Evolutionary conservation across 2,329 filamentous ascomycete species (phyloP), one percentile per base, ranked within the genome.

Genomic region (Corynespora cassiicola): DNA sequence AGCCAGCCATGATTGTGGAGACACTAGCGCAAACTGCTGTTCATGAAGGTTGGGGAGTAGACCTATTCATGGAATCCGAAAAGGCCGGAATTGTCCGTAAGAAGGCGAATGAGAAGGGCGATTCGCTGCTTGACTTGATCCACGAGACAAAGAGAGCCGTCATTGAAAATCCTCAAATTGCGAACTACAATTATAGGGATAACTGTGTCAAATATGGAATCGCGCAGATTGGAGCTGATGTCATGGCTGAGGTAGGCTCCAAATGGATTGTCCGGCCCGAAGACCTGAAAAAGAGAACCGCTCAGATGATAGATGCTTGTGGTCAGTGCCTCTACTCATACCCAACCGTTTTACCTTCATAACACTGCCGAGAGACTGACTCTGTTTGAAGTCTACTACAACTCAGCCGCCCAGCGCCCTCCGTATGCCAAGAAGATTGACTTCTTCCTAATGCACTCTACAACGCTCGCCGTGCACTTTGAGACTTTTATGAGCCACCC

Each of bases 391-490:
- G n/a, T n/a, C n/a, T n/a, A n/a, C n/a, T n/a, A 43, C n/a, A n/a
- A n/a, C n/a, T 47, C 27, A 50, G 28, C 26, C 23, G 16, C 21
- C 16, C 15, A 14, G 51, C 43, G 6, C 10, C 40, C 30, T 3
- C 25, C 35, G 31, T 22, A 32, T 38, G 42, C 10, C 6, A 11
- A 14, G 16, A 56, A 56, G 31, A 47, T 56, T 34, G 53, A 56
- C 31, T 56, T 56, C n/a, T 69, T 70, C 52, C 33, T 34, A 30
- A 50, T 34, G 56, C 69, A 72, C 47, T 38, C 29, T 27, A 63
- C 70, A 3, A 70, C 63, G 9, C 54, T 53, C 42, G 51, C 44
- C 36, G 54, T 72, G 27, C 66, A 66, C 45, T 46, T 66, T 14
- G 57, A 29, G 21, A 53, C 65, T 1, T 38, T 72, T 8, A 31